These are phyloP conservation scores for Neurospora terricola DNA, from an alignment of 495 filamentous ascomycete species.

Conservation along the genomic window DNA sequence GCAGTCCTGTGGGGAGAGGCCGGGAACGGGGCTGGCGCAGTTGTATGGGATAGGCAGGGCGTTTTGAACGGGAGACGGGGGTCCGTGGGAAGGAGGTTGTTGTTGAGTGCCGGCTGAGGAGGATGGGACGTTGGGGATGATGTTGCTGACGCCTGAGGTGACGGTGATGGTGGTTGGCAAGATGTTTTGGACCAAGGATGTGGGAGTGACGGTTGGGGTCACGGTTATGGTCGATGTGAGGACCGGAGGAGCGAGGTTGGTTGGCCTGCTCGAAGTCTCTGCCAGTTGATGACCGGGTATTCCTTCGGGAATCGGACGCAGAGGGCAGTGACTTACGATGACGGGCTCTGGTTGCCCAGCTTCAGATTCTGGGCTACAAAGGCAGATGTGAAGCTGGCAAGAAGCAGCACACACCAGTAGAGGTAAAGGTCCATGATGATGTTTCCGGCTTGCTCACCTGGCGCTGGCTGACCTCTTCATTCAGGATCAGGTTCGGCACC, in stretches of 20 bases:
- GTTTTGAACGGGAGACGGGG: neutral
- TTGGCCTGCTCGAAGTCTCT: neutral
- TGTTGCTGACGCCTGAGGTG: neutral
- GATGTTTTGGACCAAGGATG: neutral
- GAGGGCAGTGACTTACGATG: neutral
- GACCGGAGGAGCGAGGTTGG: neutral
- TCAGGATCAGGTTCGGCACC: neutral
- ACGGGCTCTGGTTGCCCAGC: neutral
- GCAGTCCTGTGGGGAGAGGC: constrained; percentile 16
- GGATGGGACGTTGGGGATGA: neutral
- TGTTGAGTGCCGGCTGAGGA: neutral
- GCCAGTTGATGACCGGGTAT: neutral
- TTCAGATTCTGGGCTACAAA: neutral
- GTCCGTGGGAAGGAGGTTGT: neutral
- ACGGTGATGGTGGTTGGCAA: neutral
- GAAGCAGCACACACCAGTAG: neutral
- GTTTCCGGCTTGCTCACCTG: neutral
- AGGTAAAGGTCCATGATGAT: neutral
- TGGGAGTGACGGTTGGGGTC: neutral
- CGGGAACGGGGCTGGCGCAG: constrained; percentile 7
- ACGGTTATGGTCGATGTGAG: neutral
- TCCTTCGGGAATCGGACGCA: neutral
- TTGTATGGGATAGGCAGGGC: neutral
- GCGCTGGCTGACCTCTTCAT: neutral
- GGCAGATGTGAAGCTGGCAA: neutral